Conservation (phyloP, 148 eudicot genomes). For the Spergularia bocconei region DNA sequence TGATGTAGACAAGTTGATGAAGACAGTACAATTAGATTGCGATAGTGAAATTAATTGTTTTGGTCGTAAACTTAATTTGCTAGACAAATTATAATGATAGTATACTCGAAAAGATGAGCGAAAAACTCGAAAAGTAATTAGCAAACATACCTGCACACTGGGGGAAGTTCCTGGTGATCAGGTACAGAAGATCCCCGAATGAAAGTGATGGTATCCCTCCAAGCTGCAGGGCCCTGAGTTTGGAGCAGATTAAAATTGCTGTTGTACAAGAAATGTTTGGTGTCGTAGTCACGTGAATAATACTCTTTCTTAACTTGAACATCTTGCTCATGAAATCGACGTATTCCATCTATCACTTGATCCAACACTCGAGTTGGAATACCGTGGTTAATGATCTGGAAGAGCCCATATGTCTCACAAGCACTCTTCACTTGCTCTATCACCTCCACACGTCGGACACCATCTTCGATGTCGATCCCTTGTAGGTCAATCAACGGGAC, state of each 20-base stretch:
- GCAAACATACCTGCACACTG: not conserved
- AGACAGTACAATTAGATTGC: too few species aligned
- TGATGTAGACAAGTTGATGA: too few species aligned
- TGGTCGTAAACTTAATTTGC: too few species aligned
- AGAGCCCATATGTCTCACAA: slow-evolving; percentile 17
- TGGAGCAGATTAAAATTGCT: slow-evolving; percentile 18
- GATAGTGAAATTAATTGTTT: too few species aligned
- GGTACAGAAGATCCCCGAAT: slow-evolving; percentile 1
- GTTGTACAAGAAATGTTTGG: slow-evolving; percentile 21
- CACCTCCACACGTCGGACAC: slow-evolving; percentile 6
- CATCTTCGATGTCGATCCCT: not conserved
- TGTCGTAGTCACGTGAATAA: slow-evolving; percentile 16
- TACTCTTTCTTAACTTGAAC: slow-evolving; percentile 9
- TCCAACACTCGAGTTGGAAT: slow-evolving; percentile 13
- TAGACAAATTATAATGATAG: too few species aligned
- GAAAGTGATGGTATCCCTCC: slow-evolving; percentile 12
- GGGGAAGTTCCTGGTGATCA: not conserved
- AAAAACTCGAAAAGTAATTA: too few species aligned
- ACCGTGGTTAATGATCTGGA: slow-evolving; percentile 17
- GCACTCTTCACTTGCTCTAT: slow-evolving; percentile 7
- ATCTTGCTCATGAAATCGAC: slow-evolving; percentile 19
- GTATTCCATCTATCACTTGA: slow-evolving; percentile 15
- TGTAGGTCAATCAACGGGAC: slow-evolving; percentile 11
- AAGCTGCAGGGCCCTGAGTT: slow-evolving; percentile 3
- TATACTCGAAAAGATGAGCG: too few species aligned